Base-by-base conservation (phyloP, 2,329 filamentous ascomycete genomes). In the Penicillium sp. region DNA sequence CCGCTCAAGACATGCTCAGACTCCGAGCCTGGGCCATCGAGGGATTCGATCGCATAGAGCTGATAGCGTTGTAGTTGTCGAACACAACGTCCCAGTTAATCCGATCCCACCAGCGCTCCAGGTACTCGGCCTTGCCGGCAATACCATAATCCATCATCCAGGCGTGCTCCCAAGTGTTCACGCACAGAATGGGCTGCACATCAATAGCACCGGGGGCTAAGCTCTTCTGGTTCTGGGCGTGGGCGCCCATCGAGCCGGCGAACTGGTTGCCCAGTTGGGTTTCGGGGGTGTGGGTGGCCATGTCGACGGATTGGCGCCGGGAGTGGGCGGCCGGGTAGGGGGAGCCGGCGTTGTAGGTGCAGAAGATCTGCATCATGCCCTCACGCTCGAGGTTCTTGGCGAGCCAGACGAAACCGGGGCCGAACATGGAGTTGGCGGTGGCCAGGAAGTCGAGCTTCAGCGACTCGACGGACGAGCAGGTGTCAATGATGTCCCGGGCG, bases 161-260 rank as follows among this genome's bases (percentile, higher is more conserved):
- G 9, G 89, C 88, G 77, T 98, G 95, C 80, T 98, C 89, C 95
- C 95, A 99, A 5, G 92, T 96, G 78, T 92, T 98, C 58, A 98
- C 84, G 73, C 93, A 97, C 67, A 99, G 79, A 59, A 98, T 81
- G 13, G 93, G 93, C 55, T 86, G 81, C 33, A 93, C 75, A 49
- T 89, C 72, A n/a, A 72, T 58, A 13, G 74, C 77, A 5, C 76
- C 75, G 31, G 73, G 75, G 4, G 76, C 76, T 49, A 76, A 61
- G 54, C 58, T 69, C 66, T 71, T 73, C 59, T 71, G 63, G 61
- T 73, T 71, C 45, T 65, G 57, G 8, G 72, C 60, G 55, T 72
- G 67, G 6, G 68, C 64, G 13, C 72, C 72, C 70, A 74, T 74
- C 7, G 68, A 67, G 11, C 71, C 72, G 39, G 72, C 72, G 57